A percentile compares a stretch with the other conserved stretches of the same genome.
phyloP scores from a whole-genome alignment of 2,329 filamentous ascomycete species.

The Trichoderma arundinaceum region DNA sequence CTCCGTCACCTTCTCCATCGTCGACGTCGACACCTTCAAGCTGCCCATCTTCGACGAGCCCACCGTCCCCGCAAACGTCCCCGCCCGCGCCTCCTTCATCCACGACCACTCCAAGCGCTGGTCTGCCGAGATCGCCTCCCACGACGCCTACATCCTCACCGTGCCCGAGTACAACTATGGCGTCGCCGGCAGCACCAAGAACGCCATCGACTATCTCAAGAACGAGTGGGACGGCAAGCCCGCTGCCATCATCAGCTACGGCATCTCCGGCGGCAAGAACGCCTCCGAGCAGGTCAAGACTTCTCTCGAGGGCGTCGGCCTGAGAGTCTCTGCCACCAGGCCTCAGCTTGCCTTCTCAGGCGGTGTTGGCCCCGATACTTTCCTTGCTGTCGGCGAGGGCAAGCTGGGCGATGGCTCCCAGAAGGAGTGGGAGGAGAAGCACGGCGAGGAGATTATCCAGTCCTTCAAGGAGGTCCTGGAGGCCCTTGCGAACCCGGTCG shows the following conservation, averaged over 20 bases:
- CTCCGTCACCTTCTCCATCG: conserved; percentile 34
- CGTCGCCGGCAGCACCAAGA: conserved; percentile 60
- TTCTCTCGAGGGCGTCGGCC: conserved; percentile 6
- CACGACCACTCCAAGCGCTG: conserved; percentile 50
- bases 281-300: conserved; percentile 24
- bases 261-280: conserved; percentile 48
- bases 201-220: conserved; percentile 64
- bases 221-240: conserved; percentile 63
- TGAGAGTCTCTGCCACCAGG: conserved; percentile 12
- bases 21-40: conserved; percentile 48
- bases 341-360: conserved; percentile 22
- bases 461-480: conserved; percentile 27
- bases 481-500: conserved; percentile 19
- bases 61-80: conserved; percentile 46
- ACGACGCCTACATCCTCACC: conserved; percentile 54
- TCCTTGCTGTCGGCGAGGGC: conserved; percentile 23
- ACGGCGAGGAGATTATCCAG: conserved; percentile 17
- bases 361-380: conserved; percentile 9
- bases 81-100: conserved; percentile 41
- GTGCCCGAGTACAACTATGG: conserved; percentile 61
- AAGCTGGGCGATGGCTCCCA: conserved; percentile 19
- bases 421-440: conserved; percentile 28
- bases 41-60: conserved; percentile 52
- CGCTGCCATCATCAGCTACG: conserved; percentile 59
- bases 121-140: conserved; percentile 48